Conservation (phyloP, 208 protist genomes). For the Acanthamoeba royreba region DNA sequence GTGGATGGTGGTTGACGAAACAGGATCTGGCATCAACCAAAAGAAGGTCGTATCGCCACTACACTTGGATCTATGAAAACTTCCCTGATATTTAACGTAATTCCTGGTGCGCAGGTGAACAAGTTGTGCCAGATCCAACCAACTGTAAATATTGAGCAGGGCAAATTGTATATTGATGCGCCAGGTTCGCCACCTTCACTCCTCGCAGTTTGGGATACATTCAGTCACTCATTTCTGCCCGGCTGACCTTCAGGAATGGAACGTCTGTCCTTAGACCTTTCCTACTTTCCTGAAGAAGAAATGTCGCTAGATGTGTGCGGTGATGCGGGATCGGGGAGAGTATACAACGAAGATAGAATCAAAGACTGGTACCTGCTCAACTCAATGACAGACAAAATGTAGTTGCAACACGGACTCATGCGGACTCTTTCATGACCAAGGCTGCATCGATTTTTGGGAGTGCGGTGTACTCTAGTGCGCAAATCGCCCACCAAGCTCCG, state of each 20-base stretch:
- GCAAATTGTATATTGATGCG: neutral
- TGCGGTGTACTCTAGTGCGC: neutral
- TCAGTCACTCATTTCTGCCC: neutral
- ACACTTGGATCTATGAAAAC: no score
- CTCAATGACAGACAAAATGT: no score
- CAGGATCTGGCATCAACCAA: conserved; percentile 60
- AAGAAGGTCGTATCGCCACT: conserved; percentile 43
- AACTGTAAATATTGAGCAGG: neutral
- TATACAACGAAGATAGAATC: neutral
- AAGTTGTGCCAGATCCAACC: neutral
- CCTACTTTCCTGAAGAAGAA: conserved; percentile 6
- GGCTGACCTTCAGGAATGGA: neutral
- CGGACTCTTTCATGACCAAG: no score
- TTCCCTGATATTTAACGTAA: neutral
- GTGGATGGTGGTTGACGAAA: conserved; percentile 66
- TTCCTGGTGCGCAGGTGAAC: neutral
- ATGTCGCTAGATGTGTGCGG: conserved; percentile 4
- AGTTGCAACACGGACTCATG: no score
- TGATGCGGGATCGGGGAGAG: neutral
- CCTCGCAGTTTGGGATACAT: no score
- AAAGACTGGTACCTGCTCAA: neutral
- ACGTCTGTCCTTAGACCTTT: neutral
- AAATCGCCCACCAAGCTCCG: neutral
- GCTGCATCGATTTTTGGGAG: neutral
- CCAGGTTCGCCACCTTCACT: neutral